phyloP scores from a whole-genome alignment of 148 eudicot species.

The Cornus florida region DNA sequence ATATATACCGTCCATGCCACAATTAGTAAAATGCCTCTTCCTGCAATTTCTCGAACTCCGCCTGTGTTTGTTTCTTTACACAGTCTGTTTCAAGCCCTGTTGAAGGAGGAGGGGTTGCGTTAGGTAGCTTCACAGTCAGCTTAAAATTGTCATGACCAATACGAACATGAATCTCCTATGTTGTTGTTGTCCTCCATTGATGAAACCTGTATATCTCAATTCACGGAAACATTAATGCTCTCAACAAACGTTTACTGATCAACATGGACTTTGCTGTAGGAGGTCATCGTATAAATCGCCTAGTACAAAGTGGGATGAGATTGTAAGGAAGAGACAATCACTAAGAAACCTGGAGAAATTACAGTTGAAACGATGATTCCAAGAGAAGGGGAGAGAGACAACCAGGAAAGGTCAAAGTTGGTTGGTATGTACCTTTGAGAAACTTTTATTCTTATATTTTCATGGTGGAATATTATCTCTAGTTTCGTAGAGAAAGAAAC shows the following conservation, averaged over 20 bases:
- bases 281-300: slow-evolving; percentile 29
- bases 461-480: not conserved
- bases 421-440: slow-evolving; percentile 11
- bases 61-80: no score
- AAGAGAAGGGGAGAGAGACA: slow-evolving; percentile 25
- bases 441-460: not conserved
- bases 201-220: slow-evolving; percentile 5
- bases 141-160: no score
- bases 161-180: no score
- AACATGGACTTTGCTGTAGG: not conserved
- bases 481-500: not conserved
- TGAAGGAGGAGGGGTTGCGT: no score
- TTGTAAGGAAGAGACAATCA: slow-evolving; percentile 16
- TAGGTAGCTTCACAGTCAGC: no score
- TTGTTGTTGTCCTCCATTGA: not conserved
- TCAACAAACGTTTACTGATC: not conserved
- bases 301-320: slow-evolving; percentile 4
- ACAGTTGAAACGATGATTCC: slow-evolving; percentile 17
- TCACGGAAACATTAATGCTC: not conserved
- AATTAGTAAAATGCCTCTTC: not conserved
- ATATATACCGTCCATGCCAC: slow-evolving; percentile 20
- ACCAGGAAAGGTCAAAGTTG: slow-evolving; percentile 26
- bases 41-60: not conserved
- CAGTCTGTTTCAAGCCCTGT: no score
- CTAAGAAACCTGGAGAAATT: slow-evolving; percentile 13